Base-by-base conservation (phyloP, 2,329 filamentous ascomycete species). In the Colletotrichum horii region DNA sequence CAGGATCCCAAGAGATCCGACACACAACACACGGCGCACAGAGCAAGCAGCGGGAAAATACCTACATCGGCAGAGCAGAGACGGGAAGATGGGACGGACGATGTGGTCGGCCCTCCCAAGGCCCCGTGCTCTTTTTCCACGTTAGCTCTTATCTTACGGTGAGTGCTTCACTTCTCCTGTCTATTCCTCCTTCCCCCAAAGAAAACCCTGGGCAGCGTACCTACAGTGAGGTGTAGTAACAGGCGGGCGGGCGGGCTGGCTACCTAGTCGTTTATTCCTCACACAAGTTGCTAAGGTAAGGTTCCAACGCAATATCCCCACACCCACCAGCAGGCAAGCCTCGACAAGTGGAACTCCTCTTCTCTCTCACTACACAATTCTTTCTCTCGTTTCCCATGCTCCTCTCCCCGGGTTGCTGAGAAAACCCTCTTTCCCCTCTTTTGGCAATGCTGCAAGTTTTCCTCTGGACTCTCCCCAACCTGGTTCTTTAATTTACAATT, bases 271-370 rank as follows among this genome's bases (percentile, higher is more conserved):
- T 64, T 74, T 66, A 74, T 74, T 64, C 66, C 71, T 74, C 74
- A 71, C 52, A 66, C 36, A 60, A 67, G 48, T 68, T 58, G 56
- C 48, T 38, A 19, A 67, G 36, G 61, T 52, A 52, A 68, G 30
- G 65, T 38, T 74, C 32, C 71, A 61, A 56, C 71, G 70, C 71
- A 75, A 71, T 64, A 76, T 76, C 74, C 74, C 74, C 74, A 76
- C 74, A 75, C 69, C 55, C 74, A 75, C 73, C 55, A 71, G 36
- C 74, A 52, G 70, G 64, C 65, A 76, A 75, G 69, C 70, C 74
- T 76, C 74, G 70, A 76, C 74, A 60, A 74, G 74, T 73, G 74
- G 70, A 62, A 65, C 64, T 75, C 69, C 64, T 60, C 62, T 67
- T 65, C 64, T 58, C 60, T 62, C 67, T 68, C 34, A 64, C 70